A percentile compares a stretch with the other conserved stretches of the same genome.
Conservation (phyloP, 2,329 filamentous ascomycete genomes). For the Sphaerulina vaccinii region DNA sequence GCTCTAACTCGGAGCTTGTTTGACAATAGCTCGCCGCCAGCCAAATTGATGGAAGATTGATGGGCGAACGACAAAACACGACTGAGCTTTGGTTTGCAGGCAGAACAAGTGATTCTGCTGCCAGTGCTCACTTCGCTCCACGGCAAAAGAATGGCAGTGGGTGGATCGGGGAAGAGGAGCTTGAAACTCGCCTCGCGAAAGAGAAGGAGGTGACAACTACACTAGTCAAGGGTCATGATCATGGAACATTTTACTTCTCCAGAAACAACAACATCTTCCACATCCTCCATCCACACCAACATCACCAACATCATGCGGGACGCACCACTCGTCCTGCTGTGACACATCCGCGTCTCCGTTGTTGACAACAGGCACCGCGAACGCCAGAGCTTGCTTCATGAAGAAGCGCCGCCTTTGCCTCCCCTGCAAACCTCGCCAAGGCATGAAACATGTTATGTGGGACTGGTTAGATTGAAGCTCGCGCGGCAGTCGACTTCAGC, state of each 20-base stretch:
- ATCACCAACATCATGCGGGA: no score
- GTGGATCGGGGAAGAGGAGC: not conserved
- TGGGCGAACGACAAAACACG: not conserved
- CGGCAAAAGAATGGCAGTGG: not conserved
- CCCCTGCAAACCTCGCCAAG: slow-evolving; percentile 5
- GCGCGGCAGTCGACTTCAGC: slow-evolving; percentile 4
- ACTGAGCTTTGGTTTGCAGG: not conserved
- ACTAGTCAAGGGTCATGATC: no score
- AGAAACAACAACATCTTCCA: no score
- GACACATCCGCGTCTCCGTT: no score
- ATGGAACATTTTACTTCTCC: no score
- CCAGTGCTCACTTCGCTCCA: not conserved
- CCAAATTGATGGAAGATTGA: not conserved
- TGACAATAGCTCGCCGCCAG: not conserved
- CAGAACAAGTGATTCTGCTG: not conserved
- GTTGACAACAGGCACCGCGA: no score
- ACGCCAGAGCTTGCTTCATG: no score
- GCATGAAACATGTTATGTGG: slow-evolving; percentile 8
- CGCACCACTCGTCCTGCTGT: no score
- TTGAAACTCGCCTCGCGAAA: no score
- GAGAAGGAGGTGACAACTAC: no score
- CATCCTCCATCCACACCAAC: no score
- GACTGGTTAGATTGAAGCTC: slow-evolving; percentile 10
- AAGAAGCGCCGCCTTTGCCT: not conserved
- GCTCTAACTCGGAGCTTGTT: not conserved